Percentiles rank a stretch among this genome's conserved stretches.
These are phyloP conservation scores for Tilletia setariae DNA, from an alignment of 1,284 basidiomycete species.

Conservation along the genomic window DNA sequence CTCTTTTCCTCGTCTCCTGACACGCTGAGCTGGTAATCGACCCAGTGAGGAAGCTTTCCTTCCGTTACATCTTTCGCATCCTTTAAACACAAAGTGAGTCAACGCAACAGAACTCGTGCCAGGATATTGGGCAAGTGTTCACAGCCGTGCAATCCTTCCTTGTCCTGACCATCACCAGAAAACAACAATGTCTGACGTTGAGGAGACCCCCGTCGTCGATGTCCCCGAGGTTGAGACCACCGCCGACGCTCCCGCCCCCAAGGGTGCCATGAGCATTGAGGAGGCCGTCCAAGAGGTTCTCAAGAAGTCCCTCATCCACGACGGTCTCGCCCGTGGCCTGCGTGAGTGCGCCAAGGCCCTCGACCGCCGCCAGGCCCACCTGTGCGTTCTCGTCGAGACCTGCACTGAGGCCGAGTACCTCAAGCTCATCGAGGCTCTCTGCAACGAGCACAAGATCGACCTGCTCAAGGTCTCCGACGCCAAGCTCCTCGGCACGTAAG, in stretches of 20 bases:
- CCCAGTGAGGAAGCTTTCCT: constrained; percentile 16
- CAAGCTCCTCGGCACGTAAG: constrained; percentile 77
- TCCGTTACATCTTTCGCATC: neutral
- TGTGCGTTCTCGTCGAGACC: constrained; percentile 98
- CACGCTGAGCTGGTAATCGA: constrained; percentile 12
- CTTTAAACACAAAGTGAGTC: constrained; percentile 6
- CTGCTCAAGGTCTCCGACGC: constrained; percentile 96
- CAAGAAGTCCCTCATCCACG: constrained; percentile 94
- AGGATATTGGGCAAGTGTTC: neutral
- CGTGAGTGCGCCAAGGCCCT: constrained; percentile 97
- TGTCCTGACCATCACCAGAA: neutral
- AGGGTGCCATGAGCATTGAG: constrained; percentile 90
- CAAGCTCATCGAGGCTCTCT: constrained; percentile 99
- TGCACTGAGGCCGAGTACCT: constrained; percentile 99
- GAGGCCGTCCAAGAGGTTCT: constrained; percentile 92
- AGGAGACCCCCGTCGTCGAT: constrained; percentile 61
- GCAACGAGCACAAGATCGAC: constrained; percentile 98
- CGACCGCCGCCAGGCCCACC: constrained; percentile 96
- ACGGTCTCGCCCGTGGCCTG: constrained; percentile 95
- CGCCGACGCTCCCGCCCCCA: constrained; percentile 70
- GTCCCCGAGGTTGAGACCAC: constrained; percentile 65
- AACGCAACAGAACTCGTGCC: neutral
- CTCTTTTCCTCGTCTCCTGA: neutral
- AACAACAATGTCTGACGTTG: constrained; percentile 51
- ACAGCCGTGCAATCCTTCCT: neutral